Base-by-base conservation (phyloP, 2,329 filamentous ascomycete genomes). In the Fusarium floridanum region DNA sequence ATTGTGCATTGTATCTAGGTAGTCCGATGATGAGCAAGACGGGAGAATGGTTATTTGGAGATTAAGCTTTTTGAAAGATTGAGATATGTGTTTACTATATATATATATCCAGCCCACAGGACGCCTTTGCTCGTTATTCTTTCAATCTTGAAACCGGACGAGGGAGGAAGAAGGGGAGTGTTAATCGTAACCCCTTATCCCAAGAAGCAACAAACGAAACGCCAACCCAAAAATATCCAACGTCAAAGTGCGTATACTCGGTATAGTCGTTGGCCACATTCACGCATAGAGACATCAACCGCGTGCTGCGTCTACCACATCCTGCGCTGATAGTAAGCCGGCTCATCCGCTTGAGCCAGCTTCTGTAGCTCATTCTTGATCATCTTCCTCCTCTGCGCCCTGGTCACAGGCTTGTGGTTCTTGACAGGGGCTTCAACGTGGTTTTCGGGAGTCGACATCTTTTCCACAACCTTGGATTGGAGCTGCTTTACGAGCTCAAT, bases 321-420 rank as follows among this genome's bases (percentile, higher is more conserved):
- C 59, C 90, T 82, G 56, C 89, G 85, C 76, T 90, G 88, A 76
- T 90, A 90, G 70, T 87, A 88, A 27, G 85, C 82, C 16, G 83
- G 87, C 79, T 82, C 82, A 4, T 87, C 82, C 17, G 82, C 81
- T 77, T 85, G 86, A 8, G 87, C 83, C 65, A 88, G 77, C 71
- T 81, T 84, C 79, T 81, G 82, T 70, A 91, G 86, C 76, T 91
- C 89, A 71, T 89, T 86, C 78, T 89, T 90, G 77, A 91, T 92
- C 74, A 86, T 83, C 78, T 84, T 84, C 75, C 90, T 85, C 75
- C 90, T 86, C 81, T 90, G 87, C 0, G 86, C 88, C 65, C 83
- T 82, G 66, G 84, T 88, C 22, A 90, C 80, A 2, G 87, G 87
- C 77, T 88, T 85, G 65, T 85, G 82, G 45, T 81, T 82, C 69